Evolutionary conservation across 2,329 filamentous ascomycete species (phyloP).

Genomic region (Colletotrichum sp.): DNA sequence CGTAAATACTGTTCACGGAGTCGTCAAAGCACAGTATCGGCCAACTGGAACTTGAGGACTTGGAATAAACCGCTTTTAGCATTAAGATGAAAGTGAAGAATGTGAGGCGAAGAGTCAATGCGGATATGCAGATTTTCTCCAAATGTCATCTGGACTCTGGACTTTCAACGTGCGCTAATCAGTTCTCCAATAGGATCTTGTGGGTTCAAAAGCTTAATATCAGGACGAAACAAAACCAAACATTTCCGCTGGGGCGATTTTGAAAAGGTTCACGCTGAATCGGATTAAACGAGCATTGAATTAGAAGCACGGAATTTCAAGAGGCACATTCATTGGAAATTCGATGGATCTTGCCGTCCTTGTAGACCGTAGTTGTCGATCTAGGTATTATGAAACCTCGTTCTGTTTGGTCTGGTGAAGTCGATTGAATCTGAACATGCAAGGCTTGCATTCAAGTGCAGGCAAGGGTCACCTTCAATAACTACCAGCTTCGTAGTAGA

Average conservation of each 20-base stretch:
- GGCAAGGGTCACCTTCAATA: not conserved
- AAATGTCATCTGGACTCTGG: not conserved
- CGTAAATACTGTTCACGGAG: not conserved
- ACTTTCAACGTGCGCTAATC: not conserved
- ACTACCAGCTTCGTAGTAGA: not conserved
- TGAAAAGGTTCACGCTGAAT: not conserved
- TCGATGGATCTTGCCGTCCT: not conserved
- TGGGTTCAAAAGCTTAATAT: not conserved
- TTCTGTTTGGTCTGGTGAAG: not conserved
- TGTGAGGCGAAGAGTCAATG: constrained; percentile 12
- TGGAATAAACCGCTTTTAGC: not conserved
- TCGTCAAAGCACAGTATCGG: not conserved
- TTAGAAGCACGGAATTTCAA: not conserved
- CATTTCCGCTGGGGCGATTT: not conserved
- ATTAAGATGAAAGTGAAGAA: not conserved
- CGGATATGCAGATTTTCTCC: not conserved
- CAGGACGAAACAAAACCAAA: not conserved
- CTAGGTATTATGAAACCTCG: not conserved
- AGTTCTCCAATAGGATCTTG: not conserved
- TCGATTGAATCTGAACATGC: not conserved
- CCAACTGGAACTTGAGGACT: not conserved
- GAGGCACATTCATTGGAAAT: not conserved
- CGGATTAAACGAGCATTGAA: not conserved
- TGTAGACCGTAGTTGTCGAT: not conserved
- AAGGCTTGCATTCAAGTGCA: not conserved